Evolutionary conservation across 1,139 yeast genomes (phyloP).

Genomic region (Pneumocystis jirovecii): DNA sequence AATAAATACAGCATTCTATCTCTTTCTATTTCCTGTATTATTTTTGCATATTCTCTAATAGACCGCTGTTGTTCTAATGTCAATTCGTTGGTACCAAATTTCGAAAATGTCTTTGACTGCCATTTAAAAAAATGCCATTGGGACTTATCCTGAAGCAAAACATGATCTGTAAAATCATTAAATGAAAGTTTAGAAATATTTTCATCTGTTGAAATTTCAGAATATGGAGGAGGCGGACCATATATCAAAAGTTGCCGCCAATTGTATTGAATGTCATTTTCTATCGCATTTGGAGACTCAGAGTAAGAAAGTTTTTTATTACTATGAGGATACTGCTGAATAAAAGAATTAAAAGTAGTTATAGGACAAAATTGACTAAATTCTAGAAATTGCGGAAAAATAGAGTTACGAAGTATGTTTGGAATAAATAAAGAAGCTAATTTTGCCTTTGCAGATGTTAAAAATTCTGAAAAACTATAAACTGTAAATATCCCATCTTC

Average conservation of each 20-base stretch:
- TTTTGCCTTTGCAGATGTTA: background rate
- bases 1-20: background rate
- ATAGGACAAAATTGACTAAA: background rate
- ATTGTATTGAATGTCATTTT: background rate
- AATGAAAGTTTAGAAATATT: background rate
- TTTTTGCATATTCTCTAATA: background rate
- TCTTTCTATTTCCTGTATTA: background rate
- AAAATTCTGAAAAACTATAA: background rate
- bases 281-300: background rate
- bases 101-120: background rate
- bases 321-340: background rate
- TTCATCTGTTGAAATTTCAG: background rate
- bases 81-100: background rate
- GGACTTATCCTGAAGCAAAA: background rate
- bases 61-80: background rate
- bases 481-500: background rate
- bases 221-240: background rate
- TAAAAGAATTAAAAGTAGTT: background rate
- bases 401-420: background rate
- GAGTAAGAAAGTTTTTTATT: background rate
- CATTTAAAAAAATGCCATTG: background rate
- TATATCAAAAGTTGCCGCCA: background rate
- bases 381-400: background rate
- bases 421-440: background rate
- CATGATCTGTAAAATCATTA: background rate